Evolutionary conservation across 345 rosid genomes (phyloP).

Genomic region (Rhodamnia rubescens): DNA sequence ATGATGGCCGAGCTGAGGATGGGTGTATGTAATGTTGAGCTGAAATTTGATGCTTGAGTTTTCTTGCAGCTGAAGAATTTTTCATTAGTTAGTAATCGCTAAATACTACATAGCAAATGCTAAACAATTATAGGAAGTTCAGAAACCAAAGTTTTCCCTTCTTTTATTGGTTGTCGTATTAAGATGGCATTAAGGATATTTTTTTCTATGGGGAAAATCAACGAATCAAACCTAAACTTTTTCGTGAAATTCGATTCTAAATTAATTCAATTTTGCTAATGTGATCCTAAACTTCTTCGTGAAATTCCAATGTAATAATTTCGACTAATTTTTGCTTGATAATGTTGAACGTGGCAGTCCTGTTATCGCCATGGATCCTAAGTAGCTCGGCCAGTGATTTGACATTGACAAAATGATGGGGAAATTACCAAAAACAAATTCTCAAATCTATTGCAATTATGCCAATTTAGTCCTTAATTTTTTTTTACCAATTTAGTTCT

Average conservation of each 20-base stretch:
- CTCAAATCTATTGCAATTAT: no score
- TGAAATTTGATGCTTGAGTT: not conserved
- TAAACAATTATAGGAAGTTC: not conserved
- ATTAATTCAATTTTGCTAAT: no score
- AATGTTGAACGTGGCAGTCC: not conserved
- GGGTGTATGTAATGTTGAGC: not conserved
- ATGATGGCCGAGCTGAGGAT: not conserved
- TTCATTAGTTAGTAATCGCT: no score
- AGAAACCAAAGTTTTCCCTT: not conserved
- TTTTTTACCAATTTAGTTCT: no score
- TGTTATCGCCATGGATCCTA: not conserved
- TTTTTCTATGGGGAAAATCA: not conserved
- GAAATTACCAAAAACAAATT: no score
- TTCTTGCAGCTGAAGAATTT: not conserved
- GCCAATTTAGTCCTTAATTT: no score
- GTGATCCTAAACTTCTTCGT: no score
- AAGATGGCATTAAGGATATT: not conserved
- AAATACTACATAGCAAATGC: not conserved
- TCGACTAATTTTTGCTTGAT: not conserved
- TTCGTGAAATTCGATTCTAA: no score
- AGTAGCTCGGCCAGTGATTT: fast-evolving
- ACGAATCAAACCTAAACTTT: not conserved
- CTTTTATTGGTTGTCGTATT: not conserved
- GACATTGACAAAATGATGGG: not conserved
- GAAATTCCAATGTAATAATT: not conserved